Base-by-base conservation (phyloP, 2,329 filamentous ascomycete species). In the Aspergillus novoparasiticus region DNA sequence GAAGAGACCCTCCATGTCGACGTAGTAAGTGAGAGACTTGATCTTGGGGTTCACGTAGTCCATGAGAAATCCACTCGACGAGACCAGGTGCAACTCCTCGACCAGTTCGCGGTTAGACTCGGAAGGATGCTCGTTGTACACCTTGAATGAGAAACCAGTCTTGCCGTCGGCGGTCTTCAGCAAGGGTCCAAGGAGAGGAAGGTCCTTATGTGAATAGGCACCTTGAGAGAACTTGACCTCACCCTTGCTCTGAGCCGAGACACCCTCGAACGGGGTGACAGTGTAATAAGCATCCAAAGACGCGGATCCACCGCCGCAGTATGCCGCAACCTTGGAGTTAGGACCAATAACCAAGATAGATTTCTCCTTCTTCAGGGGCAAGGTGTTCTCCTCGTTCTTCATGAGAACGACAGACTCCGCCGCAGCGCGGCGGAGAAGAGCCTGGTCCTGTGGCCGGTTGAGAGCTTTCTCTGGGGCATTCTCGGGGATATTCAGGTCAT, bases 401-500 rank as follows among this genome's bases (percentile, higher is more conserved):
- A 93, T 79, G 14, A 94, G 81, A 1, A 93, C 90, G 10, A 92
- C 87, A 4, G 87, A 87, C 72, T 93, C 89, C 5, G 87, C 85
- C 21, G 89, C 89, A 28, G 90, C 83, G 59, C 84, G 82, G 21
- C 91, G 84, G 26, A 92, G 84, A 53, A 93, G 80, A 19, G 83
- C 84, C 5, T 88, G 84, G 43, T 87, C 87, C 73, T 90, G 85
- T 0, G 85, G 82, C 0, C 85, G 89, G 71, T 92, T 81, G 9
- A 82, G 79, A 0, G 79, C 82, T 56, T 76, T 79, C 72, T 89
- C 87, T 0, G 82, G 79, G 0, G 84, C 86, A 23, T 83, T 78
- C 70, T 88, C 85, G 4, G 82, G 79, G 21, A 89, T 82, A 0
- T 83, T 84, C 4, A 85, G 80, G 2, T 81, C 81, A 9, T 83